Percentiles rank a stretch among this genome's conserved stretches.
These are phyloP conservation scores for Solanum sejunctum DNA, from an alignment of 257 asterid species.

Conservation along the genomic window DNA sequence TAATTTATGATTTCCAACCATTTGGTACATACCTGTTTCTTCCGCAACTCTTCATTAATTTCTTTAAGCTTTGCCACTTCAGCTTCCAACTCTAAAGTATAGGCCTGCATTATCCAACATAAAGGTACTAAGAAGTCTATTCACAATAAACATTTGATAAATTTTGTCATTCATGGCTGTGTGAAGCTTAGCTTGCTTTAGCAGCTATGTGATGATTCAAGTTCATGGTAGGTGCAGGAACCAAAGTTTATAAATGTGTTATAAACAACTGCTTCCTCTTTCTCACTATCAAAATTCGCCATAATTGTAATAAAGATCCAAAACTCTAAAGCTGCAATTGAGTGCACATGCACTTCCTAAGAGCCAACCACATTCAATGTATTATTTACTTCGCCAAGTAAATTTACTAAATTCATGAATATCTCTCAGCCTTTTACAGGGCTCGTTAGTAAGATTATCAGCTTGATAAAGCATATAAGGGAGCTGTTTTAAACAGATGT, in stretches of 20 bases:
- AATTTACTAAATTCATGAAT: background rate
- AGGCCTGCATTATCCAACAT: slow-evolving; percentile 41
- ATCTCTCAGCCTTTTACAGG: background rate
- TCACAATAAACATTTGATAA: background rate
- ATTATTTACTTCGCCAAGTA: background rate
- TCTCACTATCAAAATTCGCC: background rate
- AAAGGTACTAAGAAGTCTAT: background rate
- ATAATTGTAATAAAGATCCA: background rate
- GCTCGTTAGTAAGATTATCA: background rate
- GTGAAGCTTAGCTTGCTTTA: too few species aligned
- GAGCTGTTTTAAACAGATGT: background rate
- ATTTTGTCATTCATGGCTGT: background rate
- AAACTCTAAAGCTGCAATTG: background rate
- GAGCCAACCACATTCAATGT: background rate
- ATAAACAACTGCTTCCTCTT: background rate
- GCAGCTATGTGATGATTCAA: too few species aligned
- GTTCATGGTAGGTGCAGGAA: too few species aligned
- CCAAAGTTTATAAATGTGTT: background rate
- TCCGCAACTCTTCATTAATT: slow-evolving; percentile 58
- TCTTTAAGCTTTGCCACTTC: slow-evolving; percentile 78
- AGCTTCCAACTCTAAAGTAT: slow-evolving; percentile 85
- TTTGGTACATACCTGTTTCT: slow-evolving; percentile 48
- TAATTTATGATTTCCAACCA: background rate
- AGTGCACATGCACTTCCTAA: background rate
- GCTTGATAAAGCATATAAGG: background rate